phyloP scores from a whole-genome alignment of 345 rosid genomes.

The Gossypium sturtianum region DNA sequence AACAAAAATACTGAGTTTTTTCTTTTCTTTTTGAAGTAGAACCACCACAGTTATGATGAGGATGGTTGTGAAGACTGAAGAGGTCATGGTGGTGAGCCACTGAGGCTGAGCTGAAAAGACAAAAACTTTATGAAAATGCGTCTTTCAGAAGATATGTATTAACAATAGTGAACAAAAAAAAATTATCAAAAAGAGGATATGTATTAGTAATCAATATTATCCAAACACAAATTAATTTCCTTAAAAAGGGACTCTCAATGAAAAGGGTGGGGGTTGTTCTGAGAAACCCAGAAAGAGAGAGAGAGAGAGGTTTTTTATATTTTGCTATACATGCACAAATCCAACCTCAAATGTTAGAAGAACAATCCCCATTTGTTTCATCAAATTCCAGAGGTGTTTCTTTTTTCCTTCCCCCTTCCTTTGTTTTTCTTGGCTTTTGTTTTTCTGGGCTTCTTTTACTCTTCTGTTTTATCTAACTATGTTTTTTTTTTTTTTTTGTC shows the following conservation, averaged over 20 bases:
- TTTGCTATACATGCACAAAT: slow-evolving; percentile 18
- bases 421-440: neutral
- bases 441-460: neutral
- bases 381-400: neutral
- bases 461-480: neutral
- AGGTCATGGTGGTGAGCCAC: neutral
- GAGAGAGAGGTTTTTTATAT: neutral
- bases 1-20: neutral
- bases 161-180: too few species aligned
- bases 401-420: neutral
- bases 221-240: neutral
- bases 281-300: neutral
- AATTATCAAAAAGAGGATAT: too few species aligned
- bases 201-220: neutral
- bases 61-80: neutral
- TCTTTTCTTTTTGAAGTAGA: neutral
- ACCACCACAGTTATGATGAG: neutral
- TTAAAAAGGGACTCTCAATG: neutral
- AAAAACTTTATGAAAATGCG: neutral
- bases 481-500: neutral
- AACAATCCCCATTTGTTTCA: neutral
- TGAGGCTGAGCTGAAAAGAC: neutral
- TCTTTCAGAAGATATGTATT: neutral
- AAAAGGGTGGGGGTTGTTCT: neutral
- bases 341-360: neutral